These are phyloP conservation scores for Conticribra guillardii DNA, from an alignment of 108 stramenopile genomes.

Conservation along the genomic window DNA sequence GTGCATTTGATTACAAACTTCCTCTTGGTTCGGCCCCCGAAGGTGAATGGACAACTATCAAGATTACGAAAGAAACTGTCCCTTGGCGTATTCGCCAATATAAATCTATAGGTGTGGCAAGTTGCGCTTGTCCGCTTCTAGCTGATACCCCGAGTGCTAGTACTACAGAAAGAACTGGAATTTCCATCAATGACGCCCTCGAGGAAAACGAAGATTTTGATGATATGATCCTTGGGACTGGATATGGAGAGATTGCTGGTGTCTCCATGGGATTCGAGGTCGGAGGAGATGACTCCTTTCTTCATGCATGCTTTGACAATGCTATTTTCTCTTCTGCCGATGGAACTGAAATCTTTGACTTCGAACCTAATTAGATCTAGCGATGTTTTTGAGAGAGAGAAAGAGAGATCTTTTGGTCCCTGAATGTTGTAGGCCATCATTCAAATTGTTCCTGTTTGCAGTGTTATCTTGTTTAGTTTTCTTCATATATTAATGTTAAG, in stretches of 20 bases:
- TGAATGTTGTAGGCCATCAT: too few relatives aligned
- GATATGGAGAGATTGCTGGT: conserved; percentile 3
- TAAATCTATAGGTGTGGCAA: too few relatives aligned
- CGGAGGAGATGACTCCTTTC: background rate
- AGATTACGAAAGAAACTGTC: background rate
- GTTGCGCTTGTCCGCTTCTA: background rate
- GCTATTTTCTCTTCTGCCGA: too few relatives aligned
- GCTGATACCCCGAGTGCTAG: background rate
- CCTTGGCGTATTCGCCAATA: background rate
- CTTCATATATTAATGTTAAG: too few relatives aligned
- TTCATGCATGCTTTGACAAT: conserved; percentile 1
- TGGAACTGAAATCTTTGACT: too few relatives aligned
- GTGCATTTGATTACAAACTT: background rate
- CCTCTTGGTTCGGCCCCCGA: background rate
- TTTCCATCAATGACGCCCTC: background rate
- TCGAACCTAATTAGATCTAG: too few relatives aligned
- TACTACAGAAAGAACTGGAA: too few relatives aligned
- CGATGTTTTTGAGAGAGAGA: too few relatives aligned
- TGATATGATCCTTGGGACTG: background rate
- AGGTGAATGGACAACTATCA: background rate
- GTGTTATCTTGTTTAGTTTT: too few relatives aligned
- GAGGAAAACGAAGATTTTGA: background rate
- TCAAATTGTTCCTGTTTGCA: too few relatives aligned
- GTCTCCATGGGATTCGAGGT: background rate
- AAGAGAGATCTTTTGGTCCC: too few relatives aligned